phyloP scores from a whole-genome alignment of 306 rosid species.

The Rubus idaeus region DNA sequence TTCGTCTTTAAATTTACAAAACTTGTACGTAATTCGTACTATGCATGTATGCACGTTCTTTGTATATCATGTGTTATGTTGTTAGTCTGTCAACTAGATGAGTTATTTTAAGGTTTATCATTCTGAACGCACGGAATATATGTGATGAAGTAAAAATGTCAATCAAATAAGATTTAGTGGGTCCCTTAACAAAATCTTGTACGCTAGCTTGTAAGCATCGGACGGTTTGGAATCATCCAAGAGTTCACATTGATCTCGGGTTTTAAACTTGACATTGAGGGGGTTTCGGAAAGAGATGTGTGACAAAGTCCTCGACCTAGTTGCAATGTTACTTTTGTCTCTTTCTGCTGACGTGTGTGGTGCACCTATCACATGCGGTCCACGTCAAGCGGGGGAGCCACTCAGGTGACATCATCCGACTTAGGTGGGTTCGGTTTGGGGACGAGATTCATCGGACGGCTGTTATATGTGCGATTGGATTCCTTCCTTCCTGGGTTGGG shows the following conservation, averaged over 20 bases:
- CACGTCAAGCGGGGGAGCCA: conserved; percentile 21
- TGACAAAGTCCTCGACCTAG: conserved; percentile 15
- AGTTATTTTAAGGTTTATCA: too few relatives aligned
- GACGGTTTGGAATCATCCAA: conserved; percentile 16
- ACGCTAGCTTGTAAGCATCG: conserved; percentile 1
- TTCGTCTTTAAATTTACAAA: too few relatives aligned
- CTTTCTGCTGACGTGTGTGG: conserved; percentile 23
- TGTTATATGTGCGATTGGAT: neutral
- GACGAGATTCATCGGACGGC: conserved; percentile 18
- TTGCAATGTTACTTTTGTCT: neutral
- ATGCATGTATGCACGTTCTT: too few relatives aligned
- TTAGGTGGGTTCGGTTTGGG: neutral
- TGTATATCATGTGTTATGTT: too few relatives aligned
- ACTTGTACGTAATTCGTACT: too few relatives aligned
- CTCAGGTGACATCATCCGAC: conserved; percentile 25
- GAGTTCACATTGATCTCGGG: conserved; percentile 10
- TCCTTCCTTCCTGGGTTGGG: conserved; percentile 23
- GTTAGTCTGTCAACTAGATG: too few relatives aligned
- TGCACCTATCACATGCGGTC: conserved; percentile 36
- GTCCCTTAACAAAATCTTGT: conserved; percentile 7
- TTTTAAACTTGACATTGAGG: neutral
- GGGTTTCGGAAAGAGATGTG: neutral
- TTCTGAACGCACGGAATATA: too few relatives aligned
- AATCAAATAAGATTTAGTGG: conserved; percentile 30
- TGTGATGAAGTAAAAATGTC: neutral